Base-by-base conservation (phyloP, 345 rosid genomes). In the Pistacia atlantica region DNA sequence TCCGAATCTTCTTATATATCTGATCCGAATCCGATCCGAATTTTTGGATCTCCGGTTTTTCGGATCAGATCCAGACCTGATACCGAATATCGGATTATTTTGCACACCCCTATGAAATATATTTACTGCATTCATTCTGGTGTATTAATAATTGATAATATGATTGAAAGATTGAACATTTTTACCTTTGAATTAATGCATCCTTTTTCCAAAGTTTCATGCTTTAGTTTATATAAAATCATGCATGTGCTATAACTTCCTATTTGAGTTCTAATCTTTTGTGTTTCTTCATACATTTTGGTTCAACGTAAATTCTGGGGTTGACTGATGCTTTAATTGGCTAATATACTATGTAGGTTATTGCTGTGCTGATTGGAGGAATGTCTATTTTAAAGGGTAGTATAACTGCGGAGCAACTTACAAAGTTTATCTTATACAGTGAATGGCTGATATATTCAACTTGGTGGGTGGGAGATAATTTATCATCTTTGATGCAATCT, bases 391-490 rank as follows among this genome's bases (percentile, higher is more conserved):
- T 95, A 79, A 87, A 83, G 69, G 99, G 98, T 81, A 91, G 82
- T 73, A 89, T 92, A 82, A 90, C 99, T 57, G 92, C 97, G 37
- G 99, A 95, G 90, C 82, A 92, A 83, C 98, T 95, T 75, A 93
- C 98, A 1, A 95, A 95, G 87, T 95, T 89, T 83, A 85, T 95
- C 85, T 78, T 95, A 78, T 95, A 95, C 80, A 93, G 98, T 75
- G 99, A 95, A 80, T 93, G 98, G 99, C 86, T 95, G 84, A 93
- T 95, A 77, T 95, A 88, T 80, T 92, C 99, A 72, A 92, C 98
- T 56, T 95, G 98, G 98, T 93, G 95, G 97, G 93, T 90, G 69
- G 98, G 98, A 69, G 99, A 95, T 87, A 95, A 89, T 81, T 73
- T 96, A 81, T 93, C 97, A 35, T 85, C 90, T 59, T 78, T 96